Conservation (phyloP, 192 early-diverging fungal species). For the Podila verticillata region DNA sequence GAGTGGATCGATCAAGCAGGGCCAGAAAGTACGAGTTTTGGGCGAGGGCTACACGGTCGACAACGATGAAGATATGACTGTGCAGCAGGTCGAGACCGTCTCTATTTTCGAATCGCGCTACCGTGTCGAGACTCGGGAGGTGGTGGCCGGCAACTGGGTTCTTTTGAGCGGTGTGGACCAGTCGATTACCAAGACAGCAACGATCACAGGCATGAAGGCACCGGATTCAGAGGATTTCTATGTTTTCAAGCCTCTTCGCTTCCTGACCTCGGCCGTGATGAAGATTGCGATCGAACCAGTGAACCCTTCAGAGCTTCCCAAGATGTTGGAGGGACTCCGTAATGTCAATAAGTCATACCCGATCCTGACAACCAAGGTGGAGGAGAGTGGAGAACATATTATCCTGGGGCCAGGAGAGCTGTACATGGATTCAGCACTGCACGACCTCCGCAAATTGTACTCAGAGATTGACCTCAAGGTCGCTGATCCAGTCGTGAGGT, state of each 20-base stretch:
- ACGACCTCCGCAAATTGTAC: slow-evolving; percentile 93
- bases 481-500: slow-evolving; percentile 95
- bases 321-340: slow-evolving; percentile 96
- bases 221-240: slow-evolving; percentile 67
- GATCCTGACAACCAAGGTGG: slow-evolving; percentile 87
- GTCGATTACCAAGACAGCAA: slow-evolving; percentile 95
- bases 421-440: slow-evolving; percentile 95
- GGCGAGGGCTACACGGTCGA: slow-evolving; percentile 92
- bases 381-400: slow-evolving; percentile 98
- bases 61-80: slow-evolving; percentile 97
- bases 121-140: slow-evolving; percentile 81
- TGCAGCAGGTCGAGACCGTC: slow-evolving; percentile 75
- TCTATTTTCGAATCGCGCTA: slow-evolving; percentile 89
- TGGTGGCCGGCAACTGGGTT: slow-evolving; percentile 91
- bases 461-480: slow-evolving; percentile 98
- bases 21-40: slow-evolving; percentile 87
- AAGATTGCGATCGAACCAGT: slow-evolving; percentile 98
- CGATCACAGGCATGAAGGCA: slow-evolving; percentile 75
- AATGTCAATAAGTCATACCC: slow-evolving; percentile 97
- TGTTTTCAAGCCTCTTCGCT: slow-evolving; percentile 87
- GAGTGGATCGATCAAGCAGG: slow-evolving; percentile 83
- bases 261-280: slow-evolving; percentile 84
- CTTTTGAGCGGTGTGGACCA: slow-evolving; percentile 91
- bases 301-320: slow-evolving; percentile 96
- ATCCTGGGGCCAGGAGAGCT: slow-evolving; percentile 95